Percentiles rank a stretch among this genome's conserved stretches.
Conservation (phyloP, 2,329 filamentous ascomycete species). For the Fusarium begoniae region DNA sequence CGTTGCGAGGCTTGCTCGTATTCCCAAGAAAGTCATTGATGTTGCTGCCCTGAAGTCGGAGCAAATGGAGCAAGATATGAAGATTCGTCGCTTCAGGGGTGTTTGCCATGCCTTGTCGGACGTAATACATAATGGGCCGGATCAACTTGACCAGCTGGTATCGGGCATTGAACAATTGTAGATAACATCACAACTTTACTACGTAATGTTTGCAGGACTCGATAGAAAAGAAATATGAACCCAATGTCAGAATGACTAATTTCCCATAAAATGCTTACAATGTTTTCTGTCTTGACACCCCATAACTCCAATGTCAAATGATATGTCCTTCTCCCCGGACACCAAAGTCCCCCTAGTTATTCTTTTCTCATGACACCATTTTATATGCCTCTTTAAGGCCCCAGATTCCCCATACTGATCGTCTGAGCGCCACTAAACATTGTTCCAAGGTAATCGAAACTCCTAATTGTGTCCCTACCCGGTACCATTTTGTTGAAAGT, state of each 20-base stretch:
- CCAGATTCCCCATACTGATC: not conserved
- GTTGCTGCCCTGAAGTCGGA: conserved; percentile 81
- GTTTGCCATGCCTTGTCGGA: conserved; percentile 54
- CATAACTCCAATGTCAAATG: conserved; percentile 29
- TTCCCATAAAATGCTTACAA: conserved; percentile 19
- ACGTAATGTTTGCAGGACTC: not conserved
- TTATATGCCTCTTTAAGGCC: conserved; percentile 7
- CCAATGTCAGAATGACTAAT: conserved; percentile 11
- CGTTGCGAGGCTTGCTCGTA: conserved; percentile 84
- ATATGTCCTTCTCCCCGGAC: conserved; percentile 14
- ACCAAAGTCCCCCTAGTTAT: conserved; percentile 21
- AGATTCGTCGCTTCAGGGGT: conserved; percentile 66
- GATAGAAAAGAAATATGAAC: not conserved
- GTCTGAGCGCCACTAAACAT: conserved; percentile 13
- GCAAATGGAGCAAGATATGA: conserved; percentile 80
- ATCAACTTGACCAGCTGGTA: conserved; percentile 63
- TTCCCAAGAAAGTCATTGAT: conserved; percentile 81
- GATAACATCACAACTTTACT: conserved; percentile 7
- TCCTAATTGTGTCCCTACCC: conserved; percentile 6
- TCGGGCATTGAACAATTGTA: conserved; percentile 69
- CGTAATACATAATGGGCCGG: conserved; percentile 50
- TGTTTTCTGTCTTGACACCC: conserved; percentile 8
- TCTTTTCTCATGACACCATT: conserved; percentile 14
- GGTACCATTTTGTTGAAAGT: not conserved
- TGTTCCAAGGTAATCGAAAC: conserved; percentile 25